A percentile compares a stretch with the other conserved stretches of the same genome.
Evolutionary conservation across 1,284 basidiomycete species (phyloP).

Genomic region (Trametes polyzona): DNA sequence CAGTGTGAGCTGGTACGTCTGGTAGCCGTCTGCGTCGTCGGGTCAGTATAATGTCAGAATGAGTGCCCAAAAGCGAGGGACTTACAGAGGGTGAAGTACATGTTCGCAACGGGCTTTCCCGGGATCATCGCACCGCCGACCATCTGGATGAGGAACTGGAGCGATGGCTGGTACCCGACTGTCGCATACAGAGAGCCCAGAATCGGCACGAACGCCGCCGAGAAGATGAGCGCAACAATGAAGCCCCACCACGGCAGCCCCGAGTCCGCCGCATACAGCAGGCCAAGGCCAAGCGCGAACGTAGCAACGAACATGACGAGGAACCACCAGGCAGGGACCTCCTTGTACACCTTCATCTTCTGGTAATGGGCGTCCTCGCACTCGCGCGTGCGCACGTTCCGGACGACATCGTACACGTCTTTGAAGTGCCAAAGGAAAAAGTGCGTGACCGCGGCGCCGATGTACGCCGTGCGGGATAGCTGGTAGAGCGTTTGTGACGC

Average conservation of each 20-base stretch:
- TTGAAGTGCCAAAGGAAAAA: slow-evolving; percentile 39
- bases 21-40: slow-evolving; percentile 84
- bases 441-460: slow-evolving; percentile 33
- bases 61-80: background rate
- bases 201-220: slow-evolving; percentile 46
- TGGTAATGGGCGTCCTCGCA: slow-evolving; percentile 40
- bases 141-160: slow-evolving; percentile 39
- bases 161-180: slow-evolving; percentile 76
- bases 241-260: slow-evolving; percentile 56
- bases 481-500: slow-evolving; percentile 20
- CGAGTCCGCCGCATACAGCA: slow-evolving; percentile 50
- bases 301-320: slow-evolving; percentile 45
- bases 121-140: slow-evolving; percentile 39
- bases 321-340: slow-evolving; percentile 68
- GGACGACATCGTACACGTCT: slow-evolving; percentile 39
- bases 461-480: slow-evolving; percentile 19
- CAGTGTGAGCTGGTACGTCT: slow-evolving; percentile 79
- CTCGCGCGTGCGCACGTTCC: slow-evolving; percentile 15
- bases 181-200: slow-evolving; percentile 50
- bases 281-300: slow-evolving; percentile 43
- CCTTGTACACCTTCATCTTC: slow-evolving; percentile 63
- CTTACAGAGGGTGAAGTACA: slow-evolving; percentile 71
- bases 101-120: slow-evolving; percentile 50
- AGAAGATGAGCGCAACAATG: slow-evolving; percentile 46
- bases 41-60: slow-evolving; percentile 35